Evolutionary conservation across 352 stramenopile genomes (phyloP).

Genomic region (Blastocystis sp.): DNA sequence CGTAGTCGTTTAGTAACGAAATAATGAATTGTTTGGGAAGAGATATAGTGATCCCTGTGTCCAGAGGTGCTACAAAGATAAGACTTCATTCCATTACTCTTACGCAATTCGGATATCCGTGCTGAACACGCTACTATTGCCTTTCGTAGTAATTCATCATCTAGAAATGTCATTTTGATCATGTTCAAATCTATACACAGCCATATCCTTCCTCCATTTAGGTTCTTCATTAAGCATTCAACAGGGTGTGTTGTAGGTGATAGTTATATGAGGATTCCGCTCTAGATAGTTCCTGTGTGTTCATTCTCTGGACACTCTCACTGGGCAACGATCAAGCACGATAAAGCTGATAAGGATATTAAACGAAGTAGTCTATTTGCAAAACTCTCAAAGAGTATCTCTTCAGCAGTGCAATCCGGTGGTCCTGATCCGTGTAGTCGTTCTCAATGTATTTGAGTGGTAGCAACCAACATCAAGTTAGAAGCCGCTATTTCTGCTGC

Average conservation of each 20-base stretch:
- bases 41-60: not conserved
- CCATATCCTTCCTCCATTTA: not conserved
- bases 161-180: not conserved
- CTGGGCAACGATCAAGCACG: constrained; percentile 62
- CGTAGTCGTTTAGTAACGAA: not conserved
- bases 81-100: not conserved
- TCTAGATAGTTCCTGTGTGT: constrained; percentile 16
- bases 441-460: not conserved
- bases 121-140: not conserved
- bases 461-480: constrained; percentile 57
- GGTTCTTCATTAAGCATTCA: not conserved
- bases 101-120: constrained; percentile 8
- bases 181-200: constrained; percentile 2
- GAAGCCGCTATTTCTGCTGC: constrained; percentile 53
- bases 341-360: constrained; percentile 60
- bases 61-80: not conserved
- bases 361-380: constrained; percentile 48
- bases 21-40: not conserved
- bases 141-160: not conserved
- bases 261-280: not conserved
- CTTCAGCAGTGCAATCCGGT: constrained; percentile 32
- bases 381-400: constrained; percentile 58
- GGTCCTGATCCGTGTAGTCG: constrained; percentile 20
- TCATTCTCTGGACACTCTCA: constrained; percentile 62
- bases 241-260: not conserved